Conservation (phyloP, 176 grass and related monocot genomes). For the Ampelocalamus luodianensis region DNA sequence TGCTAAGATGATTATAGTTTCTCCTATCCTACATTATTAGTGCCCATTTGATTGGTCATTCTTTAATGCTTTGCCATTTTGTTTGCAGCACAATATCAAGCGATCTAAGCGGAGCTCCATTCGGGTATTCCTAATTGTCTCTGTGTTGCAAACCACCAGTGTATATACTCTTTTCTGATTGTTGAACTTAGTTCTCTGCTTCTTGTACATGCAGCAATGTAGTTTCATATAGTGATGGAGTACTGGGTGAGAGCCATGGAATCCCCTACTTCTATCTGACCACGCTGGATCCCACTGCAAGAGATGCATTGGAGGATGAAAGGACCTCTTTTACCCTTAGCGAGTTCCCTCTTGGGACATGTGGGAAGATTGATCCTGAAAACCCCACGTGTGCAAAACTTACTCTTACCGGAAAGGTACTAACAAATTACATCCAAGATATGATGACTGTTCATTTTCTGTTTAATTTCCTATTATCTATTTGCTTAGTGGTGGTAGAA, state of each 20-base stretch:
- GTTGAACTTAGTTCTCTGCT: not conserved
- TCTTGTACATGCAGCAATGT: conserved; percentile 68
- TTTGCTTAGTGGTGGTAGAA: not conserved
- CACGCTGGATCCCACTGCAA: conserved; percentile 83
- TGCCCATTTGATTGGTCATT: not conserved
- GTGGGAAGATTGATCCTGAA: conserved; percentile 82
- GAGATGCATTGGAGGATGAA: conserved; percentile 75
- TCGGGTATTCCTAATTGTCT: conserved; percentile 64
- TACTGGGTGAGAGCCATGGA: conserved; percentile 60
- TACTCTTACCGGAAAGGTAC: conserved; percentile 91
- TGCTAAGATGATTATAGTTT: conserved; percentile 7
- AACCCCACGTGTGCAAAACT: conserved; percentile 97
- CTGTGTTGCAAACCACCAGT: not conserved
- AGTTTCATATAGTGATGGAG: conserved; percentile 91
- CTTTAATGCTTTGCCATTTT: not conserved
- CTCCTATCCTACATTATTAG: not conserved
- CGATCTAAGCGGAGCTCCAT: conserved; percentile 81
- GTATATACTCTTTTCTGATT: conserved; percentile 22
- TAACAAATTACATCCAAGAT: not conserved
- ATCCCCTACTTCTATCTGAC: conserved; percentile 92
- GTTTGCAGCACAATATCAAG: conserved; percentile 84
- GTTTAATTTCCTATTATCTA: not conserved
- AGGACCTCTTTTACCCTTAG: conserved; percentile 87
- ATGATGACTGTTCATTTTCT: not conserved
- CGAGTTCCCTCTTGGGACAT: conserved; percentile 88